Evolutionary conservation across 1,284 basidiomycete species (phyloP).

Genomic region (Ustilago hordei): DNA sequence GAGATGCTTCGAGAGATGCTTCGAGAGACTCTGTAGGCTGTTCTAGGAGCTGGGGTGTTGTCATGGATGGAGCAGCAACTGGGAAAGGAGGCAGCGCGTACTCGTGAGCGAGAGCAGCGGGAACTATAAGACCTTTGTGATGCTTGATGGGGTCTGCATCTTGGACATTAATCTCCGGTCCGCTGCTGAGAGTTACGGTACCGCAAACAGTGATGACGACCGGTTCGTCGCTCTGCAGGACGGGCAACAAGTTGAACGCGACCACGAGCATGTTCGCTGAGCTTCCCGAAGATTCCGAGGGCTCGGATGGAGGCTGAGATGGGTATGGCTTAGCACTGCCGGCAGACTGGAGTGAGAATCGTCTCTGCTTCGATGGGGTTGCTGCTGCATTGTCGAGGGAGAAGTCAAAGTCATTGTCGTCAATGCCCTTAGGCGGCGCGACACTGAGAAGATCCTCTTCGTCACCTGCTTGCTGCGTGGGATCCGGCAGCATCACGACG

Average conservation of each 20-base stretch:
- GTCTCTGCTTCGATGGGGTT: slow-evolving; percentile 23
- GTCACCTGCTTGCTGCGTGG: slow-evolving; percentile 13
- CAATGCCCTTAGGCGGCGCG: slow-evolving; percentile 40
- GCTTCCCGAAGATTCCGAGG: not conserved
- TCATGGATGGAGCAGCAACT: not conserved
- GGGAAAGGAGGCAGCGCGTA: not conserved
- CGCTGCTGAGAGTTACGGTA: not conserved
- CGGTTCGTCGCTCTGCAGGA: slow-evolving; percentile 29
- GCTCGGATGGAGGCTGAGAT: slow-evolving; percentile 24
- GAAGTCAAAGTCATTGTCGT: slow-evolving; percentile 39
- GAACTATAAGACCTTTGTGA: slow-evolving; percentile 18
- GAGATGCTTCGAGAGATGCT: slow-evolving; percentile 32
- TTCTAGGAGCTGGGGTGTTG: not conserved
- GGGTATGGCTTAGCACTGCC: slow-evolving; percentile 15
- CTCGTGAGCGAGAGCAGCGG: slow-evolving; percentile 8
- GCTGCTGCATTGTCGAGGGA: slow-evolving; percentile 35
- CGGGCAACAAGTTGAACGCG: slow-evolving; percentile 32
- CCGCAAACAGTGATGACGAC: slow-evolving; percentile 21
- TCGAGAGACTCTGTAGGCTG: slow-evolving; percentile 23
- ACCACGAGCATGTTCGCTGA: slow-evolving; percentile 19
- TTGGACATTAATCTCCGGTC: not conserved
- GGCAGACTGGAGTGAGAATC: slow-evolving; percentile 47
- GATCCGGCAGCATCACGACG: slow-evolving; percentile 30
- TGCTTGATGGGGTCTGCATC: not conserved
- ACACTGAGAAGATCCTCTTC: slow-evolving; percentile 45